A percentile compares a stretch with the other conserved stretches of the same genome.
phyloP scores from a whole-genome alignment of 2,329 filamentous ascomycete species.

The Cyphellophora europaea region DNA sequence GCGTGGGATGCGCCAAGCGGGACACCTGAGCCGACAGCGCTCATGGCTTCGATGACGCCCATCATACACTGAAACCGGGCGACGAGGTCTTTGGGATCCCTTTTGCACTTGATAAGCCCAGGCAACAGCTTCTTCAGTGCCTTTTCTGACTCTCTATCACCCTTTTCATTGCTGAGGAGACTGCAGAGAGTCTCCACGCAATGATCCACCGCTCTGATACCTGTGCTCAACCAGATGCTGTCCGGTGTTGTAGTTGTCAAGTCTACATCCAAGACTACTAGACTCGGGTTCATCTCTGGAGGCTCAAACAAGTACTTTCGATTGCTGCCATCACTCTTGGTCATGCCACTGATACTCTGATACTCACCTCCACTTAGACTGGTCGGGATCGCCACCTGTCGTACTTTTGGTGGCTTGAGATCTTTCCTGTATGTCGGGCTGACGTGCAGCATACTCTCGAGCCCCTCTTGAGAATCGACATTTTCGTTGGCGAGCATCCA shows the following conservation, averaged over 20 bases:
- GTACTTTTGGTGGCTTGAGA: conserved; percentile 8
- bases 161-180: conserved; percentile 23
- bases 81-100: conserved; percentile 26
- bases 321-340: conserved; percentile 22
- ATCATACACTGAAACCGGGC: conserved; percentile 40
- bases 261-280: conserved; percentile 49
- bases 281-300: conserved; percentile 33
- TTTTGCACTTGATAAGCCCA: conserved; percentile 31
- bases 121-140: conserved; percentile 35
- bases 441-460: conserved; percentile 27
- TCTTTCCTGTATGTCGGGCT: conserved; percentile 2
- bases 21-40: conserved; percentile 30
- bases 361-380: conserved; percentile 35
- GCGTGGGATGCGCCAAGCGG: conserved; percentile 43
- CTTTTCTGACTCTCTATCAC: conserved; percentile 27
- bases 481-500: conserved; percentile 41
- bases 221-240: conserved; percentile 48
- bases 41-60: conserved; percentile 46
- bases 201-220: conserved; percentile 48
- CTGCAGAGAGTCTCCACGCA: conserved; percentile 48
- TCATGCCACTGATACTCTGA: conserved; percentile 28
- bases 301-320: conserved; percentile 24
- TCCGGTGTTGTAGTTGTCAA: conserved; percentile 43
- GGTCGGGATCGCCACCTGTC: conserved; percentile 29
- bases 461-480: conserved; percentile 27